phyloP scores from a whole-genome alignment of 1,139 yeast species.

The Geotrichum fermentans region DNA sequence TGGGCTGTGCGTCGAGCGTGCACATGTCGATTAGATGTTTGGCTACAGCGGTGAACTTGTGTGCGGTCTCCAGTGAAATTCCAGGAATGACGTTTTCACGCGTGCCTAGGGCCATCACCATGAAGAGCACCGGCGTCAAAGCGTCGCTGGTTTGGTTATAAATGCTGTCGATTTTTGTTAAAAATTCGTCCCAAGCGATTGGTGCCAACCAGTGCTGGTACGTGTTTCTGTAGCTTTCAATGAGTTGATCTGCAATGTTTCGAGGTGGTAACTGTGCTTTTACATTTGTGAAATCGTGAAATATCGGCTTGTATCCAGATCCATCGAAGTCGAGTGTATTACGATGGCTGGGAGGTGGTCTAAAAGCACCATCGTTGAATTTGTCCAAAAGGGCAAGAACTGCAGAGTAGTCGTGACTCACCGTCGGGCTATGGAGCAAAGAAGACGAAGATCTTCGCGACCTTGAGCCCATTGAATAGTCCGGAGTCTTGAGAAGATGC shows the following conservation, averaged over 20 bases:
- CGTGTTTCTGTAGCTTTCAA: constrained; percentile 21
- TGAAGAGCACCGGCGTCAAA: constrained; percentile 24
- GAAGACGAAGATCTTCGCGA: constrained; percentile 7
- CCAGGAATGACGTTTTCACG: constrained; percentile 21
- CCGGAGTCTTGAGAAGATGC: constrained; percentile 14
- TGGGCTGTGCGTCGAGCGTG: constrained; percentile 2
- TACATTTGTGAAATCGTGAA: background rate
- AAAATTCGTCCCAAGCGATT: constrained; percentile 26
- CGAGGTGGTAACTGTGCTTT: constrained; percentile 11
- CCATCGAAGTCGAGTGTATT: background rate
- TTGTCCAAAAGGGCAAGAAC: constrained; percentile 7
- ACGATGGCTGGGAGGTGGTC: constrained; percentile 14
- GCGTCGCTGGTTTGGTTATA: constrained; percentile 18
- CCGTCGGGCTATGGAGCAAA: background rate
- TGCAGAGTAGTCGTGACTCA: constrained; percentile 2
- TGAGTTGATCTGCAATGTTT: constrained; percentile 16
- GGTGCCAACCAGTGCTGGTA: constrained; percentile 31
- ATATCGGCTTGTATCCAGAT: background rate
- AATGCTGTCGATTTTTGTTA: constrained; percentile 20
- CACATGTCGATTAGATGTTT: background rate
- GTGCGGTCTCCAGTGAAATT: background rate
- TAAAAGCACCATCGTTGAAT: constrained; percentile 7
- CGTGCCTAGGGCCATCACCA: constrained; percentile 29
- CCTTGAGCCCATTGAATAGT: constrained; percentile 10
- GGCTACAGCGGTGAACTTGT: background rate